These are phyloP conservation scores for Capsaspora owczarzaki DNA, from an alignment of 78 protist genomes.

Conservation along the genomic window DNA sequence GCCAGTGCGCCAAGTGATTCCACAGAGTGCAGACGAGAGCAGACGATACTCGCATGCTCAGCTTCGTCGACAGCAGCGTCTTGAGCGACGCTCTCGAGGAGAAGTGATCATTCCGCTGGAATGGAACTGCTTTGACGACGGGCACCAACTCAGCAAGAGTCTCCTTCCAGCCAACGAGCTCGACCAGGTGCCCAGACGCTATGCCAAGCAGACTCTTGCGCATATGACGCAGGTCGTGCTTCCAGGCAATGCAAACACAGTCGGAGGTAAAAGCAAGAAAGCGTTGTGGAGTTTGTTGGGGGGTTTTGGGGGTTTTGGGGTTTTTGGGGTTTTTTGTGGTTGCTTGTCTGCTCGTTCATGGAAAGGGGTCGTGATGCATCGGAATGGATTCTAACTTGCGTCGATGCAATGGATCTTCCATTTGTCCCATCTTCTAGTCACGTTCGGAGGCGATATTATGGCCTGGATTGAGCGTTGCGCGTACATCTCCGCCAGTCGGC, in stretches of 20 bases:
- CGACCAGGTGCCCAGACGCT: neutral
- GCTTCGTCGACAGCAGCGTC: no score
- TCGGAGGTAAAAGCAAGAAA: neutral
- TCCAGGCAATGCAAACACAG: neutral
- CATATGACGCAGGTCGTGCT: neutral
- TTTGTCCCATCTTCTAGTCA: conserved; percentile 14
- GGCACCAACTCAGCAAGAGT: neutral
- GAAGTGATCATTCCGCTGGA: no score
- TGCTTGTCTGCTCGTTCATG: neutral
- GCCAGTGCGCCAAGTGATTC: neutral
- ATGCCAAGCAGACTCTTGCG: neutral
- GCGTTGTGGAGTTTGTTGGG: no score
- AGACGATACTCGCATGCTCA: neutral
- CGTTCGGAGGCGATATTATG: conserved; percentile 33
- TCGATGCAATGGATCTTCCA: no score
- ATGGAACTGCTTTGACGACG: no score
- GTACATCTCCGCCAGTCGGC: conserved; percentile 1
- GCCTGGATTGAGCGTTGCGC: conserved; percentile 22
- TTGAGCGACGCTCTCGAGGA: no score
- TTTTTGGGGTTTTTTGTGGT: neutral
- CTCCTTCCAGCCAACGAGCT: neutral
- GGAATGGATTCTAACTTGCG: no score
- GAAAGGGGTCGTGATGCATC: no score
- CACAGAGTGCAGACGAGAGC: neutral
- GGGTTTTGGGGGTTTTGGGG: no score